Evolutionary conservation across 768 basidiomycete genomes (phyloP).

Genomic region (Jaapia argillacea): DNA sequence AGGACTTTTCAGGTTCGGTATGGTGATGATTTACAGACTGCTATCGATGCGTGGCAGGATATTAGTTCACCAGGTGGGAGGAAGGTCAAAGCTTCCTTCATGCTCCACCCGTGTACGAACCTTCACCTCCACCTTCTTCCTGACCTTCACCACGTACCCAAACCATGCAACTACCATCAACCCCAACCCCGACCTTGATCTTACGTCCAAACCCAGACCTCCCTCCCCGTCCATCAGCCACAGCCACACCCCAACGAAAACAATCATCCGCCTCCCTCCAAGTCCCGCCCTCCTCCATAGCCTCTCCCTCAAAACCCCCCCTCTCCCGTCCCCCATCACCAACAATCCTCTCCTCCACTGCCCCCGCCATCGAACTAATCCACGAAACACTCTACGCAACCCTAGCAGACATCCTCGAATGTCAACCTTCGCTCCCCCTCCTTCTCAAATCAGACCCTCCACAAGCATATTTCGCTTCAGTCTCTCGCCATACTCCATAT

Average conservation of each 20-base stretch:
- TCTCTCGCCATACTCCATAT: slow-evolving; percentile 68
- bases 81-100: slow-evolving; percentile 50
- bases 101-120: slow-evolving; percentile 53
- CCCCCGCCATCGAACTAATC: slow-evolving; percentile 65
- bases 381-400: slow-evolving; percentile 83
- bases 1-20: slow-evolving; percentile 79
- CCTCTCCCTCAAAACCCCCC: slow-evolving; percentile 24
- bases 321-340: too few relatives aligned
- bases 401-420: slow-evolving; percentile 58
- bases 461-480: slow-evolving; percentile 72
- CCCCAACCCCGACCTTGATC: slow-evolving; percentile 9
- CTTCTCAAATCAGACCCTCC: too few relatives aligned
- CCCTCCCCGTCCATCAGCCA: slow-evolving; percentile 15
- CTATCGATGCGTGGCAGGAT: slow-evolving; percentile 51
- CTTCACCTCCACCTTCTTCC: slow-evolving; percentile 15
- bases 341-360: slow-evolving; percentile 31
- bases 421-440: slow-evolving; percentile 48
- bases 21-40: slow-evolving; percentile 65
- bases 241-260: slow-evolving; percentile 11
- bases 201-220: slow-evolving; percentile 6
- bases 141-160: too few relatives aligned
- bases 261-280: slow-evolving; percentile 13
- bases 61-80: too few relatives aligned
- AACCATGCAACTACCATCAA: too few relatives aligned
- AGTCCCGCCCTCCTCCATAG: slow-evolving; percentile 12